Evolutionary conservation across 73 alveolate genomes (phyloP), one percentile per base, ranked within the genome.

Genomic region (Durusdinium trenchii): DNA sequence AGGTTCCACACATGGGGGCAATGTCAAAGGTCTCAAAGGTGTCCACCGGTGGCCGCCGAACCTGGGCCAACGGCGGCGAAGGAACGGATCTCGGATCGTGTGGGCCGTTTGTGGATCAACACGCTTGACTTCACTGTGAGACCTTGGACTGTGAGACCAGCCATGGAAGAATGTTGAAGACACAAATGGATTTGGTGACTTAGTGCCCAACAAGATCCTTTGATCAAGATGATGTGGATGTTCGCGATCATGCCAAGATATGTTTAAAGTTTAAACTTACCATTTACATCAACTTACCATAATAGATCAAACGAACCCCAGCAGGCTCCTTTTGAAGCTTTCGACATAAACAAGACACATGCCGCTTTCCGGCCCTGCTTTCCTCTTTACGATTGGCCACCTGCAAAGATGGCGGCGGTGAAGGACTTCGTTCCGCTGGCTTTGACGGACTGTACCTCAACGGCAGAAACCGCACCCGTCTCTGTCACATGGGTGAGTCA

Each of bases 331-430:
- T n/a, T n/a, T n/a, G n/a, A n/a, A n/a, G n/a, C n/a, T n/a, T n/a
- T n/a, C n/a, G n/a, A n/a, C n/a, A n/a, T n/a, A n/a, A n/a, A 32
- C 0, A 73, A 16, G 40, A 73, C 84, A 57, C 3, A n/a, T 36
- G 84, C 9, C 52, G 38, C 36, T 12, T 6, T 18, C 64, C 62
- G 10, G 36, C 36, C 23, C 69, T 57, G 32, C 1, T 35, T 18
- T 79, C 30, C 86, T 30, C 86, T 12, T 1, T n/a, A 23, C 9
- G 50, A 4, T 6, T 36, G n/a, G 23, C 45, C 81, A 32, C 96
- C 96, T 90, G 96, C n/a, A 90, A 90, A 52, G 96, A 90, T 30
- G 96, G 96, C 57, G 96, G 96, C 76, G 96, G 96, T 50, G 96
- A 90, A 35, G 96, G 96, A 73, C 96, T 90, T 51, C 96, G 48